phyloP scores from a whole-genome alignment of 2,329 filamentous ascomycete species.

The Tolypocladium inflatum region DNA sequence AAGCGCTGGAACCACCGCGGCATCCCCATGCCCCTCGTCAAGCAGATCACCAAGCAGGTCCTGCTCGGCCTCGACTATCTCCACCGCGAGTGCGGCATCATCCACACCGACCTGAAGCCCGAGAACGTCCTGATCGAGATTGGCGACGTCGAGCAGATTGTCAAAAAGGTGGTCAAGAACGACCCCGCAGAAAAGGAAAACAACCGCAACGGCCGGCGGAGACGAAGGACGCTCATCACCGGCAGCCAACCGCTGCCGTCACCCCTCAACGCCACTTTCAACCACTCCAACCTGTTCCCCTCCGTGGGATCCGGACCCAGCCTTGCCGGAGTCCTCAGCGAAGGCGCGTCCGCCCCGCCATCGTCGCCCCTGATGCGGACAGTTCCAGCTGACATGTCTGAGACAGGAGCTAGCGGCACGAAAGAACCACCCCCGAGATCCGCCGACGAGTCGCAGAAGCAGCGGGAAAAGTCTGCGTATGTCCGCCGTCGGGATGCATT shows the following conservation, averaged over 20 bases:
- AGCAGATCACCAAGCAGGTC: constrained; percentile 98
- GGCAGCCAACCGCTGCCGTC: constrained; percentile 94
- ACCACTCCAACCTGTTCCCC: constrained; percentile 61
- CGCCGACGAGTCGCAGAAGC: constrained; percentile 60
- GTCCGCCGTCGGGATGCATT: constrained; percentile 19
- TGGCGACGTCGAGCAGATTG: constrained; percentile 96
- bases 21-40: constrained; percentile 91
- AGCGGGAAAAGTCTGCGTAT: constrained; percentile 90
- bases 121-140: constrained; percentile 99
- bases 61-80: constrained; percentile 91
- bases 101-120: constrained; percentile 94
- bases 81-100: constrained; percentile 96
- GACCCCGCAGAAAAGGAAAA: constrained; percentile 70
- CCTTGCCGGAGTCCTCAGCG: constrained; percentile 75
- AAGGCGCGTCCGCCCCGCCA: constrained; percentile 44
- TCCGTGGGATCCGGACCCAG: constrained; percentile 59
- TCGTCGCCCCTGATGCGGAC: not conserved
- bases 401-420: constrained; percentile 23
- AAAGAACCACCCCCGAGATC: constrained; percentile 40
- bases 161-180: constrained; percentile 88
- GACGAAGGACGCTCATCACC: constrained; percentile 88
- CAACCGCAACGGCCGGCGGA: constrained; percentile 81
- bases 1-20: constrained; percentile 98
- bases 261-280: constrained; percentile 87
- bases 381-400: constrained; percentile 6